These are phyloP conservation scores for Corrigiola litoralis DNA, from an alignment of 179 eudicot genomes.

Conservation along the genomic window DNA sequence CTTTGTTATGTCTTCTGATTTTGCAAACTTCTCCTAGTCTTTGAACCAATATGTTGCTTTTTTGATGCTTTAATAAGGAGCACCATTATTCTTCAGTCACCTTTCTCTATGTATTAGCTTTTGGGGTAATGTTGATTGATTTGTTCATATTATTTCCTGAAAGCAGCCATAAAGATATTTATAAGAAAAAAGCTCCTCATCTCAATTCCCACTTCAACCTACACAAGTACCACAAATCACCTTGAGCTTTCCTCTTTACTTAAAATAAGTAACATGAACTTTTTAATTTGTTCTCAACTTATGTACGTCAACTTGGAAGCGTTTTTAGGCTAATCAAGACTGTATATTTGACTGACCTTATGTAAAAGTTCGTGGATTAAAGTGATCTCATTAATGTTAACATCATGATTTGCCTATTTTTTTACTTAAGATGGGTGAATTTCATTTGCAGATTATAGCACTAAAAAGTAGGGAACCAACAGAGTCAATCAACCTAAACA, in stretches of 20 bases:
- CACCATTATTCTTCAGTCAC: conserved; percentile 1
- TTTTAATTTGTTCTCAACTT: too few relatives aligned
- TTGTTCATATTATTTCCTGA: conserved; percentile 4
- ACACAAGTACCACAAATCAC: too few relatives aligned
- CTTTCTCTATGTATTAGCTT: conserved; percentile 14
- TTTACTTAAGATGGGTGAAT: too few relatives aligned
- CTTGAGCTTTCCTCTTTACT: too few relatives aligned
- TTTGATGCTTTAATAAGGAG: conserved; percentile 8
- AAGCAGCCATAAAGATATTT: background rate
- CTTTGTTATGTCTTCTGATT: background rate
- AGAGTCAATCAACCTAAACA: conserved; percentile 88
- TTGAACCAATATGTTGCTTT: background rate
- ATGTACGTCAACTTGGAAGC: too few relatives aligned
- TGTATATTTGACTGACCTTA: too few relatives aligned
- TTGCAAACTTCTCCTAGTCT: background rate
- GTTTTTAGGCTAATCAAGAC: too few relatives aligned
- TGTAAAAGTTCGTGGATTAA: background rate
- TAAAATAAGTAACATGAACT: too few relatives aligned
- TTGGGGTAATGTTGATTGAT: conserved; percentile 23
- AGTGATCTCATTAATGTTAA: too few relatives aligned
- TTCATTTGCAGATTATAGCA: conserved; percentile 48
- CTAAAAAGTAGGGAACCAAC: conserved; percentile 72
- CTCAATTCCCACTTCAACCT: too few relatives aligned
- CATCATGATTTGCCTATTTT: background rate
- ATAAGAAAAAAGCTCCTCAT: background rate